Percentiles rank a stretch among this genome's conserved stretches.
Evolutionary conservation across 108 stramenopile genomes (phyloP).

Genomic region (Pseudonitzschia pungens): DNA sequence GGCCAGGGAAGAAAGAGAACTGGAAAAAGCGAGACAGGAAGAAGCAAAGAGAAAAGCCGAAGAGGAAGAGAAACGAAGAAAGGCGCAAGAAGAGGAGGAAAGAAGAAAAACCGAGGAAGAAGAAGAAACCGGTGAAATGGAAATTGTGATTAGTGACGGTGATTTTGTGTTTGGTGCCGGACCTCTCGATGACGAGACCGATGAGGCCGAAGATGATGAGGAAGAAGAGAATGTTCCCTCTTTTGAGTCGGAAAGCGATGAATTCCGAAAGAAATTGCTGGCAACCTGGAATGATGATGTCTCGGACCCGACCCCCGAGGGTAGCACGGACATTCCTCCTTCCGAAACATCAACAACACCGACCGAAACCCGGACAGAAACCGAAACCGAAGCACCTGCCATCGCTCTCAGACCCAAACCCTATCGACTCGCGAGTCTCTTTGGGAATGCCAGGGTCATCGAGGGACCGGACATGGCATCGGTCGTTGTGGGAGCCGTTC

Average conservation of each 20-base stretch:
- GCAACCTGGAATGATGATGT: slow-evolving; percentile 33
- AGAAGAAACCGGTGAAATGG: too few species aligned
- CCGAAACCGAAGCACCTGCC: not conserved
- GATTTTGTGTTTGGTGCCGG: slow-evolving; percentile 12
- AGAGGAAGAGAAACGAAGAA: slow-evolving; percentile 9
- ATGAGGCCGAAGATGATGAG: slow-evolving; percentile 23
- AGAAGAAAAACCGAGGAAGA: not conserved
- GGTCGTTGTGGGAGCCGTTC: slow-evolving; percentile 38
- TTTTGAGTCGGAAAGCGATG: slow-evolving; percentile 1
- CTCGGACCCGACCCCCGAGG: not conserved
- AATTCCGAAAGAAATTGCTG: slow-evolving; percentile 51
- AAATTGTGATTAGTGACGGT: not conserved
- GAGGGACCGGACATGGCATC: slow-evolving; percentile 43
- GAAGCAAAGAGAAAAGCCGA: not conserved
- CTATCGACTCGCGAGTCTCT: slow-evolving; percentile 51
- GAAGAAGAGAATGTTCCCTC: slow-evolving; percentile 14
- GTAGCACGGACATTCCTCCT: not conserved
- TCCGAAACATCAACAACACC: slow-evolving; percentile 4
- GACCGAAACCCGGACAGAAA: not conserved
- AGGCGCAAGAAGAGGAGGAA: not conserved
- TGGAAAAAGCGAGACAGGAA: not conserved
- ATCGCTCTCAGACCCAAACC: not conserved
- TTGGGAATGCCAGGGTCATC: slow-evolving; percentile 42
- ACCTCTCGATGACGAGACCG: slow-evolving; percentile 17
- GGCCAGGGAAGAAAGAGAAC: slow-evolving; percentile 9